Conservation (phyloP, 2,329 filamentous ascomycete genomes). For the Aspergillus sp. region DNA sequence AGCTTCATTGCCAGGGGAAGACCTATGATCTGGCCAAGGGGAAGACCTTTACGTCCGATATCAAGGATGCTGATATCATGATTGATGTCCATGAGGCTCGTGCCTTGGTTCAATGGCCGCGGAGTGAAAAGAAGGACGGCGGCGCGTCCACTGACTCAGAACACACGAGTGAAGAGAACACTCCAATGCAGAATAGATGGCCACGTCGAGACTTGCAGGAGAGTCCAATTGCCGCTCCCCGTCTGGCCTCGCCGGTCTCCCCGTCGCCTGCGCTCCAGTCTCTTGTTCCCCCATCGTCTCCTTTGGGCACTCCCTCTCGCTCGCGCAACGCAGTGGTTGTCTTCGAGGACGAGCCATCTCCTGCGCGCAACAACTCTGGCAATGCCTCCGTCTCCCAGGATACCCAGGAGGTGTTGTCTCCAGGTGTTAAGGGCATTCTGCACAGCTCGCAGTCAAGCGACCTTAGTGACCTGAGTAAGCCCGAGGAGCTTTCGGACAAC, state of each 20-base stretch:
- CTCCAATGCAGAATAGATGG: conserved; percentile 26
- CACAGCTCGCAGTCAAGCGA: conserved; percentile 25
- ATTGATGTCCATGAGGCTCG: conserved; percentile 88
- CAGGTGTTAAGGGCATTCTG: conserved; percentile 23
- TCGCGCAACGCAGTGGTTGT: conserved; percentile 45
- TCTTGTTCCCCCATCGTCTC: conserved; percentile 33
- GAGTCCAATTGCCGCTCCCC: conserved; percentile 47
- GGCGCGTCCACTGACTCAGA: conserved; percentile 50
- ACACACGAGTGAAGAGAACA: conserved; percentile 58
- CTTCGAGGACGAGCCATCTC: conserved; percentile 61
- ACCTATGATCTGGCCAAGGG: conserved; percentile 80
- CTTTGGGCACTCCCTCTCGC: conserved; percentile 36
- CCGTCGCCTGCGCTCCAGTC: conserved; percentile 49
- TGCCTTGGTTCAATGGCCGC: conserved; percentile 84
- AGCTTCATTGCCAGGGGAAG: conserved; percentile 80
- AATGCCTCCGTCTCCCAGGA: conserved; percentile 13
- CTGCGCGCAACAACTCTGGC: conserved; percentile 36
- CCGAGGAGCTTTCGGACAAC: conserved; percentile 63
- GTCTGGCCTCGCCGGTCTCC: conserved; percentile 70
- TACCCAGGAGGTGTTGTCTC: too few species aligned
- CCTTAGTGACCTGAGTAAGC: conserved; percentile 27
- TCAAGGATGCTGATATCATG: conserved; percentile 82
- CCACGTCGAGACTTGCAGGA: conserved; percentile 22
- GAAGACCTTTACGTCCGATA: conserved; percentile 82
- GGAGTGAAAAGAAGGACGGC: conserved; percentile 42